Evolutionary conservation across 495 filamentous ascomycete species (phyloP).

Genomic region (Cairneyella variabilis): DNA sequence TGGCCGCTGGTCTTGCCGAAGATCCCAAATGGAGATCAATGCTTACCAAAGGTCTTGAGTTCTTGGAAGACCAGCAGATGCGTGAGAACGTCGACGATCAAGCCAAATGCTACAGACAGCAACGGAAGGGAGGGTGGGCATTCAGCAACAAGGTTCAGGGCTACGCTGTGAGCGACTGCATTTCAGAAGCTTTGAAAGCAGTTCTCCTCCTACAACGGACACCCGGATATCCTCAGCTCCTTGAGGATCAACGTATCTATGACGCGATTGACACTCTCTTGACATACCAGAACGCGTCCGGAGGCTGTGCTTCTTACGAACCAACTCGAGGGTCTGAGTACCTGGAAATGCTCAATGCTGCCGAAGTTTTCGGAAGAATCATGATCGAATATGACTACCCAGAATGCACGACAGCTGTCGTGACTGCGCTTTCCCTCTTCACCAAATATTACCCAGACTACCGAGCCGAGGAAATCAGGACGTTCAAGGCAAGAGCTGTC

Average conservation of each 20-base stretch:
- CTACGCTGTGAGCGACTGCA: constrained; percentile 93
- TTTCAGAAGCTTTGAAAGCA: constrained; percentile 84
- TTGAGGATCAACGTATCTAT: constrained; percentile 71
- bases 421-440: constrained; percentile 86
- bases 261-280: constrained; percentile 88
- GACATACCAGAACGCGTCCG: constrained; percentile 85
- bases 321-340: constrained; percentile 69
- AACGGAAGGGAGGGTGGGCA: constrained; percentile 89
- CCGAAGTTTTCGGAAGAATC: constrained; percentile 93
- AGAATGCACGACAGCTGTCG: constrained; percentile 92
- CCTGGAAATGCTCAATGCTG: constrained; percentile 85
- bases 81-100: constrained; percentile 78
- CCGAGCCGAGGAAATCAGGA: constrained; percentile 67
- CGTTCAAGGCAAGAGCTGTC: constrained; percentile 66
- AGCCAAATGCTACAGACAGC: constrained; percentile 82
- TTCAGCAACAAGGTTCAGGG: constrained; percentile 91
- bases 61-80: constrained; percentile 89
- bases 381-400: constrained; percentile 99
- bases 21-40: constrained; percentile 78
- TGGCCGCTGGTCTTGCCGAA: constrained; percentile 72
- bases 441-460: constrained; percentile 77
- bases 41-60: constrained; percentile 78
- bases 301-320: constrained; percentile 90
- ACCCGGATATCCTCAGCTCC: constrained; percentile 67
- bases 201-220: constrained; percentile 80